These are phyloP conservation scores for Parsonsia alboflavescens DNA, from an alignment of 257 asterid species.

Conservation along the genomic window DNA sequence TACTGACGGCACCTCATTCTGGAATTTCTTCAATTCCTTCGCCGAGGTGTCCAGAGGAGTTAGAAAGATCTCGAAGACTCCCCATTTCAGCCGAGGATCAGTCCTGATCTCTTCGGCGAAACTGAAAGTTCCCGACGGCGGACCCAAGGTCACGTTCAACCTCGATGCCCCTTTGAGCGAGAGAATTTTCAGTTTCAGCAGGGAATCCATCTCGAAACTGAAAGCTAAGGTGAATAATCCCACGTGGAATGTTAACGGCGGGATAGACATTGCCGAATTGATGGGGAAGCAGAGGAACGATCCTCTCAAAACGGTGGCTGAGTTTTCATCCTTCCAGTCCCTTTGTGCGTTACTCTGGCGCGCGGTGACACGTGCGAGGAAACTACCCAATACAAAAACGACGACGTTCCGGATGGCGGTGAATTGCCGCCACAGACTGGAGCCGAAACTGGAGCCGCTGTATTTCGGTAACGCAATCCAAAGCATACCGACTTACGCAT, in stretches of 20 bases:
- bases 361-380: slow-evolving; percentile 41
- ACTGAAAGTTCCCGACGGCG: slow-evolving; percentile 45
- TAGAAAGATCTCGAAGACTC: slow-evolving; percentile 34
- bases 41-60: slow-evolving; percentile 51
- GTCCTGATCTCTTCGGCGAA: slow-evolving; percentile 50
- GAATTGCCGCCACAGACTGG: slow-evolving; percentile 33
- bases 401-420: slow-evolving; percentile 37
- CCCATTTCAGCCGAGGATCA: slow-evolving; percentile 62
- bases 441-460: slow-evolving; percentile 30
- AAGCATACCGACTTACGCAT: slow-evolving; percentile 32
- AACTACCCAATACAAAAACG: slow-evolving; percentile 19
- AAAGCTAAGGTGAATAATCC: slow-evolving; percentile 41
- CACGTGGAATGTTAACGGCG: slow-evolving; percentile 27
- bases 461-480: slow-evolving; percentile 41
- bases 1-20: slow-evolving; percentile 57
- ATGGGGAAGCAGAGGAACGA: slow-evolving; percentile 63
- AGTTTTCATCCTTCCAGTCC: slow-evolving; percentile 38
- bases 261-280: slow-evolving; percentile 38
- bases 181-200: slow-evolving; percentile 57
- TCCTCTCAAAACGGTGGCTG: slow-evolving; percentile 23
- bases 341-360: slow-evolving; percentile 40
- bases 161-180: slow-evolving; percentile 51
- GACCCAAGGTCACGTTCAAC: slow-evolving; percentile 48
- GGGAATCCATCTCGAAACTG: slow-evolving; percentile 52
- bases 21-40: slow-evolving; percentile 61